Evolutionary conservation across 2,329 filamentous ascomycete species (phyloP).

Genomic region (Calonectria pteridis): DNA sequence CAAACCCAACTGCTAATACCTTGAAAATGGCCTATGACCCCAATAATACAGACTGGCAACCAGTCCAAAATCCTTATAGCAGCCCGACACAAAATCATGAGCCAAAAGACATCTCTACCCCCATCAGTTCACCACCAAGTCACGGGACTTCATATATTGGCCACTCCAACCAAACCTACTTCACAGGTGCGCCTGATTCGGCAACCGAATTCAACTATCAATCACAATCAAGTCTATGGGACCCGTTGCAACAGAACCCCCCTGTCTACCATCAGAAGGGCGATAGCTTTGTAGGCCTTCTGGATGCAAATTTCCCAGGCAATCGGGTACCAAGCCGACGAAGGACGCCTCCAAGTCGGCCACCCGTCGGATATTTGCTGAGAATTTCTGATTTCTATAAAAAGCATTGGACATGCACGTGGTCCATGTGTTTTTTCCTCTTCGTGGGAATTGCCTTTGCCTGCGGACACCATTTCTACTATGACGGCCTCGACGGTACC

Average conservation of each 20-base stretch:
- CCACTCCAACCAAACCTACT: neutral
- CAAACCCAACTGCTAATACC: neutral
- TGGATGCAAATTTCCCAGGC: neutral
- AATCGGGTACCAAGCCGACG: neutral
- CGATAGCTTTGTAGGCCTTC: neutral
- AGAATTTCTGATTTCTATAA: neutral
- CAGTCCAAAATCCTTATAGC: neutral
- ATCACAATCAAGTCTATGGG: neutral
- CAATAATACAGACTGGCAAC: neutral
- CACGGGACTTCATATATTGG: neutral
- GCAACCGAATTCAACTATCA: neutral
- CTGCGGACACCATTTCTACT: slow-evolving; percentile 35
- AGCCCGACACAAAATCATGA: neutral
- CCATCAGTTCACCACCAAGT: neutral
- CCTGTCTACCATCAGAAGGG: neutral
- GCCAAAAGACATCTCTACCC: neutral
- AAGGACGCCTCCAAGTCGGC: neutral
- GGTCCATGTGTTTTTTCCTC: slow-evolving; percentile 42
- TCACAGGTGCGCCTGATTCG: neutral
- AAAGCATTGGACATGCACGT: slow-evolving; percentile 15
- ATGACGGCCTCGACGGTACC: slow-evolving; percentile 21
- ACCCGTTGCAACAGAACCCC: neutral
- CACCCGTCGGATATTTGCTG: neutral
- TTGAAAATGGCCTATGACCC: neutral
- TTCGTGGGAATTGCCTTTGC: slow-evolving; percentile 38